Evolutionary conservation across 371 early-diverging fungal genomes (phyloP).

Genomic region (Mucor circinelloides): DNA sequence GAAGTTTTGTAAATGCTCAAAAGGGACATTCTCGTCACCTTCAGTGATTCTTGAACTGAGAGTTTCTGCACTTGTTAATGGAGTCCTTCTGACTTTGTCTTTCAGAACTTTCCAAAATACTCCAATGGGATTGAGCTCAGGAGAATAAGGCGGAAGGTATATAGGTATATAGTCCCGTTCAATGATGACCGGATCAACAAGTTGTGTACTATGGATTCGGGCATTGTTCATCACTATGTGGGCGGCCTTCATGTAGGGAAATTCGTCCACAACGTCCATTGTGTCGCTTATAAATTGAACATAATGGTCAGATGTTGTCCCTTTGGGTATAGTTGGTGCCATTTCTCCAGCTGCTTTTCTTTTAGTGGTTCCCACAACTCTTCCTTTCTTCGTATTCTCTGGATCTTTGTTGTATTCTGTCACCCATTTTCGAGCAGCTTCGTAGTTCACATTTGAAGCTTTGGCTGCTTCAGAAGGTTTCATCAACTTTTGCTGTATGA

Average conservation of each 20-base stretch:
- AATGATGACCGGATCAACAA: constrained; percentile 14
- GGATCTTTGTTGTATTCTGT: no score
- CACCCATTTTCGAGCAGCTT: no score
- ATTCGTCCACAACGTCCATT: constrained; percentile 20
- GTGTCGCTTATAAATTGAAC: constrained; percentile 17
- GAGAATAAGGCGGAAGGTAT: constrained; percentile 20
- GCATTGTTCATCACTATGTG: no score
- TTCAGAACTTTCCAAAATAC: no score
- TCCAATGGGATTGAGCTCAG: constrained; percentile 16
- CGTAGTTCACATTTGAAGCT: constrained; percentile 7
- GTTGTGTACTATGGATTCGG: constrained; percentile 1
- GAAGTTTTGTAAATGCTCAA: constrained; percentile 17
- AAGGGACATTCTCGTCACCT: constrained; percentile 10
- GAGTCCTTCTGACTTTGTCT: constrained; percentile 10
- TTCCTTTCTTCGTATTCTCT: constrained; percentile 13
- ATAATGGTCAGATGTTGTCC: constrained; percentile 7
- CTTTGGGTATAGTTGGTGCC: constrained; percentile 13
- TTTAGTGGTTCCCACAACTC: constrained; percentile 4
- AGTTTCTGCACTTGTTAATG: background rate
- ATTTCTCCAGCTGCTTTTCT: no score
- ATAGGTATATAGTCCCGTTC: constrained; percentile 19
- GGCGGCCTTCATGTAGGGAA: constrained; percentile 15
- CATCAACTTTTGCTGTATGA: no score
- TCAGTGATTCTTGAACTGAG: constrained; percentile 9
- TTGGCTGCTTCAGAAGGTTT: background rate